Conservation (phyloP, 2,329 filamentous ascomycete genomes). For the Aspergillus intermedius region DNA sequence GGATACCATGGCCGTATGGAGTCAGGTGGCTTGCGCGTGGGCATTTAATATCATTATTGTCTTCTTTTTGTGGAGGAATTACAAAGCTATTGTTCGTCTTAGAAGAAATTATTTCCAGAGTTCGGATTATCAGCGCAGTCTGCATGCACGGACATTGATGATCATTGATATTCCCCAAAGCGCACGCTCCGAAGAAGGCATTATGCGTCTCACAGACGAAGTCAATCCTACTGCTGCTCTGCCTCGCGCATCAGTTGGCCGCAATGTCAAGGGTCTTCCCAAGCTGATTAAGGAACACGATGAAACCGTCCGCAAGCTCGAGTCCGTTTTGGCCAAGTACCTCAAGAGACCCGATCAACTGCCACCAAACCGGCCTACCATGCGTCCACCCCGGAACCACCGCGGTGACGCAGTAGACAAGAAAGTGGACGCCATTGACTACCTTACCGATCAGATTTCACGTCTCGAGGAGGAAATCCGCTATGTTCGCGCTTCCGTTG, state of each 20-base stretch:
- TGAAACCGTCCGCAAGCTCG: constrained; percentile 70
- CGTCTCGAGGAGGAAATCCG: constrained; percentile 78
- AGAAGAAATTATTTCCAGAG: constrained; percentile 76
- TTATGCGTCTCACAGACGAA: constrained; percentile 73
- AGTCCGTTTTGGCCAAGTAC: constrained; percentile 80
- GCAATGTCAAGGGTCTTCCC: constrained; percentile 87
- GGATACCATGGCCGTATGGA: constrained; percentile 47
- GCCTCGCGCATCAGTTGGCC: constrained; percentile 73
- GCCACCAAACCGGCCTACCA: constrained; percentile 68
- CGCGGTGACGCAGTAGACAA: constrained; percentile 55
- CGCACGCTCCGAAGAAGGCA: constrained; percentile 76
- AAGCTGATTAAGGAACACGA: constrained; percentile 79
- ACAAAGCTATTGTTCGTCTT: constrained; percentile 63
- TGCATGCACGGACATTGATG: constrained; percentile 65
- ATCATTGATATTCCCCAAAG: constrained; percentile 76
- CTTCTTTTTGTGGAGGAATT: constrained; percentile 86
- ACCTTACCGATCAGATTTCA: constrained; percentile 77
- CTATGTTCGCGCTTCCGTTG: constrained; percentile 71
- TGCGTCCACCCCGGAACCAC: constrained; percentile 75
- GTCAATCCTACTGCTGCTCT: constrained; percentile 72
- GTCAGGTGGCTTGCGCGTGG: constrained; percentile 54
- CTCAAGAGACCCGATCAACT: constrained; percentile 78
- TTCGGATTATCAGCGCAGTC: constrained; percentile 77
- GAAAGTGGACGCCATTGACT: constrained; percentile 91
- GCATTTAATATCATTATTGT: constrained; percentile 68